These are phyloP conservation scores for Salvia sclarea DNA, from an alignment of 305 asterid species.

Conservation along the genomic window DNA sequence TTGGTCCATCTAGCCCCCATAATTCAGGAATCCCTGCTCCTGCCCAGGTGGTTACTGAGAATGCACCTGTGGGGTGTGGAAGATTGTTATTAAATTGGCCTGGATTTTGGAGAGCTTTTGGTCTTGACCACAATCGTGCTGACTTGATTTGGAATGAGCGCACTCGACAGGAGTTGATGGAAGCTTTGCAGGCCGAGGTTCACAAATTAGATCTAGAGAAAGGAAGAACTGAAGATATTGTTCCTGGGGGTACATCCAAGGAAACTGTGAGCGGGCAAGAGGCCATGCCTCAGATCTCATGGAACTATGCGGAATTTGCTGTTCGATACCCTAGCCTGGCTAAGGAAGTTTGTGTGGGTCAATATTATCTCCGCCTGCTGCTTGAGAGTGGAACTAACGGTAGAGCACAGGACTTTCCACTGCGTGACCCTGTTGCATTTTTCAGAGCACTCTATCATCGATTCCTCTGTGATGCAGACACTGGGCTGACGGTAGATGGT, in stretches of 20 bases:
- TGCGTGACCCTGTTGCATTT: slow-evolving; percentile 97
- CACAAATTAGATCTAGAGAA: slow-evolving; percentile 94
- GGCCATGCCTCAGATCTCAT: slow-evolving; percentile 77
- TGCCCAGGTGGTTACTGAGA: slow-evolving; percentile 90
- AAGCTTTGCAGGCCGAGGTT: slow-evolving; percentile 96
- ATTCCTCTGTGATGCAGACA: slow-evolving; percentile 96
- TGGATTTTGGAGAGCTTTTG: slow-evolving; percentile 96
- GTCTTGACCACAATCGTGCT: slow-evolving; percentile 97
- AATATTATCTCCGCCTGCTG: slow-evolving; percentile 91
- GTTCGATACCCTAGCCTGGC: slow-evolving; percentile 96
- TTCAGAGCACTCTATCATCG: slow-evolving; percentile 97
- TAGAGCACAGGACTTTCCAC: slow-evolving; percentile 89
- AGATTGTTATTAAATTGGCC: slow-evolving; percentile 95
- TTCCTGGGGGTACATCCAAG: slow-evolving; percentile 70
- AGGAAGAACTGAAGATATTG: slow-evolving; percentile 94
- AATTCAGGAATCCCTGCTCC: slow-evolving; percentile 76
- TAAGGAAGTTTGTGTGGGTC: slow-evolving; percentile 99
- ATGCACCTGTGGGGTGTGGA: slow-evolving; percentile 94
- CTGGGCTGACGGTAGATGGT: slow-evolving; percentile 96
- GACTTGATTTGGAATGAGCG: slow-evolving; percentile 99
- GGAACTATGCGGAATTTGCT: slow-evolving; percentile 94
- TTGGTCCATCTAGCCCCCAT: slow-evolving; percentile 50
- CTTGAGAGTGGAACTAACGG: slow-evolving; percentile 87
- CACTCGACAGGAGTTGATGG: slow-evolving; percentile 93
- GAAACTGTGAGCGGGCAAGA: slow-evolving; percentile 65